phyloP scores from a whole-genome alignment of 331 rosid species.

The Erythrophleum ivorense region DNA sequence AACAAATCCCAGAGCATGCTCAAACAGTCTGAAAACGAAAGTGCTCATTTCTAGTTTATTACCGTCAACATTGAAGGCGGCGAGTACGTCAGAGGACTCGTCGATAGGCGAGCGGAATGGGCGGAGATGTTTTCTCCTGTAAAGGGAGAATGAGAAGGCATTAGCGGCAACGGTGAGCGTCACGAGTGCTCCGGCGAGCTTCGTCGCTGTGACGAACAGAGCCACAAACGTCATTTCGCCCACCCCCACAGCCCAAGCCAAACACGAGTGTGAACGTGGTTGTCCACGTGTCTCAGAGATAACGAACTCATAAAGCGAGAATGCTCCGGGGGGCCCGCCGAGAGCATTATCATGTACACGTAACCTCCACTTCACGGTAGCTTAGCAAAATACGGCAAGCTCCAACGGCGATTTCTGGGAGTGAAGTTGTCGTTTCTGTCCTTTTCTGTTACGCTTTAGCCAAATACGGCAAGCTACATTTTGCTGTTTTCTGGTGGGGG shows the following conservation, averaged over 20 bases:
- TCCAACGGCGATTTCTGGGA: constrained; percentile 16
- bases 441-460: too few species aligned
- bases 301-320: not conserved
- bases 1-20: not conserved
- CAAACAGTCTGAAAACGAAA: not conserved
- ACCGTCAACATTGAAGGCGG: constrained; percentile 65
- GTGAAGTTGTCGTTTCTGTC: not conserved
- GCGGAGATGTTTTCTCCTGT: constrained; percentile 66
- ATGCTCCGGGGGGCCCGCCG: not conserved
- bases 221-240: constrained; percentile 62
- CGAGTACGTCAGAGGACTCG: constrained; percentile 72
- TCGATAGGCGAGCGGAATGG: constrained; percentile 77
- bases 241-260: not conserved
- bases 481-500: too few species aligned
- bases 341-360: not conserved
- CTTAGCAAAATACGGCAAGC: not conserved
- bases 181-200: constrained; percentile 72
- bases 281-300: not conserved
- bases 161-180: constrained; percentile 79
- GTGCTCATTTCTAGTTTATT: not conserved
- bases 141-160: constrained; percentile 72
- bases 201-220: constrained; percentile 73
- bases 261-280: not conserved
- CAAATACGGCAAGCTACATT: too few species aligned
- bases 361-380: not conserved